phyloP scores from a whole-genome alignment of 2,329 filamentous ascomycete genomes.

The Tolypocladium tundrense region DNA sequence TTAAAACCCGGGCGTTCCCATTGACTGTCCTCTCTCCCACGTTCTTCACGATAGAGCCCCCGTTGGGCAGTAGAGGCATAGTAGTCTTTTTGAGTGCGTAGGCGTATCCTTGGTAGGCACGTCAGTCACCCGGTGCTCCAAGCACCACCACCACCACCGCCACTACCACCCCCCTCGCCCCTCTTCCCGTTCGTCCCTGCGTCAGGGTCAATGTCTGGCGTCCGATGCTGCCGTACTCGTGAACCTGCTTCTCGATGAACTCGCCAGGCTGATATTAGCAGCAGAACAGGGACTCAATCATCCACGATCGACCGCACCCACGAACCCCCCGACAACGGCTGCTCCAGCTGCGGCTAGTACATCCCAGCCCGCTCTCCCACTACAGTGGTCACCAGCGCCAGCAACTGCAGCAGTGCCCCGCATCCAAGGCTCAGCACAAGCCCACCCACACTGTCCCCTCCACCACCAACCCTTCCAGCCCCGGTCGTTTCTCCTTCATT shows the following conservation, averaged over 20 bases:
- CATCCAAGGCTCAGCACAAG: conserved; percentile 1
- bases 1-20: background rate
- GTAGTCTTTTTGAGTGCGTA: background rate
- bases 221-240: background rate
- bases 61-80: background rate
- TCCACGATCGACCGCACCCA: background rate
- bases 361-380: background rate
- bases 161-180: background rate
- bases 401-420: background rate
- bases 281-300: background rate
- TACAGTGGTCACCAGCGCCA: background rate
- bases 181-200: background rate
- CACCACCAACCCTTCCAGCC: background rate
- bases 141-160: background rate
- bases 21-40: background rate
- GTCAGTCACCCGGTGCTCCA: background rate
- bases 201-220: background rate
- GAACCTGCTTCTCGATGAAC: background rate
- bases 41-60: background rate
- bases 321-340: background rate
- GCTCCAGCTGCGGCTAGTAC: background rate
- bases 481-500: conserved; percentile 2
- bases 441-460: background rate
- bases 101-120: background rate
- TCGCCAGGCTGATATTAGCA: background rate